Base-by-base conservation (phyloP, 1,284 basidiomycete genomes). In the Abortiporus biennis region DNA sequence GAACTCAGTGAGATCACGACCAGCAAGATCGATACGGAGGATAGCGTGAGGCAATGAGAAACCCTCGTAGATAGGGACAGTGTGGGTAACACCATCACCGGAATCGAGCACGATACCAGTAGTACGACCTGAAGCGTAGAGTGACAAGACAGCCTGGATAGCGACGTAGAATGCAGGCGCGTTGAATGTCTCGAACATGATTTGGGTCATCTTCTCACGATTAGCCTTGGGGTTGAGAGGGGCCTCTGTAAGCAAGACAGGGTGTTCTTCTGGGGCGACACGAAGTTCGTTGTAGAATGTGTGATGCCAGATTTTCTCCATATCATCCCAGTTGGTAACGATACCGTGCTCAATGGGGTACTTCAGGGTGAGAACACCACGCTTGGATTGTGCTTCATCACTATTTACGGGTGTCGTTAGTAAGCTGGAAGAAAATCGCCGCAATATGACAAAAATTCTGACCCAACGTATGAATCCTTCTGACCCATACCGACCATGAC, bases 101-200 rank as follows among this genome's bases (percentile, higher is more conserved):
- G 91, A 93, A 71, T 95, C 91, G 58, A 92, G 76, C 42, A 93
- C 91, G 67, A 93, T 92, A 85, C 90, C 91, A 38, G 91, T 94
- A 29, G 79, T 81, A 69, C 91, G 87, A 71, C 92, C 92, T 46
- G 90, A 94, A 25, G 92, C 90, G 69, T 93, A 94, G 42, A 94
- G 78, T 29, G 90, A 93, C 32, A 95, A 78, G 44, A 93, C 91
- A 63, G 91, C 91, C 72, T 94, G 92, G 67, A 93, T 92, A 45
- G 87, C 78, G 54, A 93, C 90, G 74, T 93, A 93, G 76, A 94
- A 92, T 13, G 91, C 91, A 43, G 91, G 91, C 3, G 80, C 81
- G 69, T 93, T 94, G 80, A 95, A 94, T 36, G 91, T 94, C 76
- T 95, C 91, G 66, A 95, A 95, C 88, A 93, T 93, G 76, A 93